These are phyloP conservation scores for Boechera retrofracta DNA, from an alignment of 345 rosid species.

Conservation along the genomic window DNA sequence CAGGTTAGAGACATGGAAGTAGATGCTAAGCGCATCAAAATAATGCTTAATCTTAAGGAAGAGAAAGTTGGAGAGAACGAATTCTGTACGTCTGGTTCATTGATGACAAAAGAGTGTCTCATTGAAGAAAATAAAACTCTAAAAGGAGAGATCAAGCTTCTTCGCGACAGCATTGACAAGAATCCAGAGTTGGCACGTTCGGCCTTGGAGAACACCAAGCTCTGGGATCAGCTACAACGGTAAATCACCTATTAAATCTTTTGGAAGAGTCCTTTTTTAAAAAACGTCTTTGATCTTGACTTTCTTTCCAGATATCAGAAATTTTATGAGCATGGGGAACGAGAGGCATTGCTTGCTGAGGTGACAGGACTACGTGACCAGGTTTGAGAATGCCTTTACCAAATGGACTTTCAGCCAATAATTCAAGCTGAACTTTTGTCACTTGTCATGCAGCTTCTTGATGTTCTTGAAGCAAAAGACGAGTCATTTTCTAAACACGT, in stretches of 20 bases:
- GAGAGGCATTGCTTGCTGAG: constrained; percentile 69
- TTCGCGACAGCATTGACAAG: constrained; percentile 58
- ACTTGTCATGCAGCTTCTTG: constrained; percentile 56
- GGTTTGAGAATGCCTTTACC: constrained; percentile 54
- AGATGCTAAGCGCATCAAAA: constrained; percentile 60
- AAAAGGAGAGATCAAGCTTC: constrained; percentile 69
- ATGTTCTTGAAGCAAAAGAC: constrained; percentile 54
- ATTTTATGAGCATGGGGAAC: constrained; percentile 71
- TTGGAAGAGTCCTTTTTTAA: constrained; percentile 16
- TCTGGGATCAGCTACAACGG: constrained; percentile 70
- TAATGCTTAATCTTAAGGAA: constrained; percentile 63
- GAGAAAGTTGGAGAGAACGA: constrained; percentile 70
- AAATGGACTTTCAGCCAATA: constrained; percentile 16
- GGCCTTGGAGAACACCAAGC: constrained; percentile 70
- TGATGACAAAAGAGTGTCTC: constrained; percentile 61
- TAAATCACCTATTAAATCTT: constrained; percentile 48
- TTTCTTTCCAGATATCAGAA: constrained; percentile 65
- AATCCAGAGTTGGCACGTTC: constrained; percentile 65
- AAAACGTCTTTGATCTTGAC: constrained; percentile 10
- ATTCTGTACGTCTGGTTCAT: constrained; percentile 51
- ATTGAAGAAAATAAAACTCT: constrained; percentile 66
- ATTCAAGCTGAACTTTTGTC: constrained; percentile 9
- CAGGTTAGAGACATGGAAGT: constrained; percentile 71
- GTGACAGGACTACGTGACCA: constrained; percentile 72
- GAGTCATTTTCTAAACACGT: constrained; percentile 40